Evolutionary conservation across 805 yeast species (phyloP).

Genomic region (Candida qinlingensis): DNA sequence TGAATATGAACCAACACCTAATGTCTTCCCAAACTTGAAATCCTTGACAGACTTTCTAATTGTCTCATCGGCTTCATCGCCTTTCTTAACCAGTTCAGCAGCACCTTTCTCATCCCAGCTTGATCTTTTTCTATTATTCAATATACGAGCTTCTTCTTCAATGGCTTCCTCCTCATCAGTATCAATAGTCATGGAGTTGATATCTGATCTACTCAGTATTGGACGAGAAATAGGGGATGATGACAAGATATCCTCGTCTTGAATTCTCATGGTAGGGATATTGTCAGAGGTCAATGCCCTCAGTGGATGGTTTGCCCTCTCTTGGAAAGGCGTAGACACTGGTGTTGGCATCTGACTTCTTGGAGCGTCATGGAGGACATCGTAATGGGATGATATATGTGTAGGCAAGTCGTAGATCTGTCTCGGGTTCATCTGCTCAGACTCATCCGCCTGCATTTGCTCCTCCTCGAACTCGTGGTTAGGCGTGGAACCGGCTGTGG

Average conservation of each 20-base stretch:
- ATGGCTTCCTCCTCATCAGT: slow-evolving; percentile 4
- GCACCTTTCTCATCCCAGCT: slow-evolving; percentile 38
- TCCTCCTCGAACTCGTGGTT: neutral
- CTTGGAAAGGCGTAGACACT: slow-evolving; percentile 19
- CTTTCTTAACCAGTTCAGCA: slow-evolving; percentile 48
- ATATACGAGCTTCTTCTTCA: slow-evolving; percentile 1
- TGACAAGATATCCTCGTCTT: slow-evolving; percentile 5
- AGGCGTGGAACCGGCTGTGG: neutral
- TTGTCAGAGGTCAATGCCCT: slow-evolving; percentile 23
- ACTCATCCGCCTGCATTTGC: neutral
- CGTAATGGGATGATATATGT: slow-evolving; percentile 21
- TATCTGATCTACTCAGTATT: neutral
- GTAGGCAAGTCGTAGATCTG: slow-evolving; percentile 18
- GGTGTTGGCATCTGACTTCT: slow-evolving; percentile 22
- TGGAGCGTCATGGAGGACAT: slow-evolving; percentile 2
- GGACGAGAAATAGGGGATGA: slow-evolving; percentile 1
- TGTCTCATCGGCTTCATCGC: slow-evolving; percentile 45
- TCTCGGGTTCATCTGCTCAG: neutral
- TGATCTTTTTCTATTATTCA: neutral
- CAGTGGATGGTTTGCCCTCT: slow-evolving; percentile 21
- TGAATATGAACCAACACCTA: slow-evolving; percentile 96
- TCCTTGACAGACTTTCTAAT: slow-evolving; percentile 65
- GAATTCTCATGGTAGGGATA: neutral
- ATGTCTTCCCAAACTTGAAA: slow-evolving; percentile 79
- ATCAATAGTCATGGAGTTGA: neutral